Conservation (phyloP, 352 stramenopile species). For the Phytophthora brassicae region DNA sequence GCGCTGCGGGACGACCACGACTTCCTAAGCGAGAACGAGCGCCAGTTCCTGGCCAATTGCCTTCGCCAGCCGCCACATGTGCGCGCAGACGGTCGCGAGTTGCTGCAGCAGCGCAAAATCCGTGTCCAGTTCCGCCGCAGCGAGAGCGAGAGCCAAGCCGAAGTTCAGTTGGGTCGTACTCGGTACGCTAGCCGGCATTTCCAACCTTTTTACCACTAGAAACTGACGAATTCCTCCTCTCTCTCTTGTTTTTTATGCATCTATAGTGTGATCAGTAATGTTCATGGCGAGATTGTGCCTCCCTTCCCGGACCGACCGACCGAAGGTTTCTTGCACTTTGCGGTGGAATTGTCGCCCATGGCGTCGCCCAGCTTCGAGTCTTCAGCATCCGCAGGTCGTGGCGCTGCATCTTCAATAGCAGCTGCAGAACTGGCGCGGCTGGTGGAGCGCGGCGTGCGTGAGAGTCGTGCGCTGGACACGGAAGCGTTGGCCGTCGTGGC, state of each 20-base stretch:
- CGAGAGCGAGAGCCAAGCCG: constrained; percentile 73
- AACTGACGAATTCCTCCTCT: background rate
- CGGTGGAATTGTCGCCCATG: constrained; percentile 84
- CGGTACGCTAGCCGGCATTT: constrained; percentile 36
- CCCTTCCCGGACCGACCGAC: constrained; percentile 86
- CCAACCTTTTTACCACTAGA: background rate
- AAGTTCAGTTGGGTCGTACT: constrained; percentile 77
- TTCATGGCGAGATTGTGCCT: constrained; percentile 82
- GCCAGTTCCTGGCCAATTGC: constrained; percentile 70
- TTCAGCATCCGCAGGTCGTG: constrained; percentile 35
- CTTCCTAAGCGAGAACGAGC: constrained; percentile 83
- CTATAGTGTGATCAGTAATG: constrained; percentile 73
- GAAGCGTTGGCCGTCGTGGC: constrained; percentile 93
- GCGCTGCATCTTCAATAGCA: constrained; percentile 46
- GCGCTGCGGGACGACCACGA: constrained; percentile 64
- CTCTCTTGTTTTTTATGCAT: background rate
- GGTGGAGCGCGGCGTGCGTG: constrained; percentile 90
- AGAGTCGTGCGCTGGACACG: constrained; percentile 92
- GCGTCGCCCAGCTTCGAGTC: constrained; percentile 79
- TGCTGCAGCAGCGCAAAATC: constrained; percentile 84
- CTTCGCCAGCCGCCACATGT: constrained; percentile 60
- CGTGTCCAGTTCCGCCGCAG: constrained; percentile 81
- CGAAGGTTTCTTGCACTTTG: constrained; percentile 87
- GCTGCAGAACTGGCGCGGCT: constrained; percentile 81
- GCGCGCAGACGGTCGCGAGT: constrained; percentile 72